Evolutionary conservation across 2,329 filamentous ascomycete species (phyloP).

Genomic region (Penicillium brasilianum): DNA sequence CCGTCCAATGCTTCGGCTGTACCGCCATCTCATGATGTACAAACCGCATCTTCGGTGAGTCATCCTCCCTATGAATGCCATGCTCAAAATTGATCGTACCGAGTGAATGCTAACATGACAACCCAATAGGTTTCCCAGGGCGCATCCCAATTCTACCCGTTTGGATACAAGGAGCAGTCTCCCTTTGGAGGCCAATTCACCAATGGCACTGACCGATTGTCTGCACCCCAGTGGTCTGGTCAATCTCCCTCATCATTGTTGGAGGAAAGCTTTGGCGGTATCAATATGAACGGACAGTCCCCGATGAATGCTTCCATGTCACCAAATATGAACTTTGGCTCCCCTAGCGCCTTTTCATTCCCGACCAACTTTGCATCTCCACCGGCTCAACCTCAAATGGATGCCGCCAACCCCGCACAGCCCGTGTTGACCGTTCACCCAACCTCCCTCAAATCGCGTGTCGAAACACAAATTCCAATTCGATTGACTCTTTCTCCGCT

Average conservation of each 20-base stretch:
- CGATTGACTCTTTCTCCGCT: conserved; percentile 77
- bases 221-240: conserved; percentile 45
- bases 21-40: conserved; percentile 14
- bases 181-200: conserved; percentile 40
- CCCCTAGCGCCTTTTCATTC: conserved; percentile 40
- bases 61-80: background rate
- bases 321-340: conserved; percentile 44
- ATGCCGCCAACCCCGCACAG: conserved; percentile 41
- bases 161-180: conserved; percentile 44
- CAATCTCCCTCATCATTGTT: conserved; percentile 51
- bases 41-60: conserved; percentile 39
- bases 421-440: conserved; percentile 65
- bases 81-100: background rate
- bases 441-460: conserved; percentile 80
- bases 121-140: conserved; percentile 31
- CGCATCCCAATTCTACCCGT: conserved; percentile 40
- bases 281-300: conserved; percentile 52
- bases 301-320: conserved; percentile 46
- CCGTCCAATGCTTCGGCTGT: conserved; percentile 29
- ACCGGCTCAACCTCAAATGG: conserved; percentile 33
- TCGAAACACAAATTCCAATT: conserved; percentile 95
- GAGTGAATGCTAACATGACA: conserved; percentile 13
- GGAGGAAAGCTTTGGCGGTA: conserved; percentile 53
- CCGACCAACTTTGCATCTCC: conserved; percentile 45
- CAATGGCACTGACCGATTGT: conserved; percentile 38